Conservation (phyloP, 306 rosid genomes). For the Senna siamea region DNA sequence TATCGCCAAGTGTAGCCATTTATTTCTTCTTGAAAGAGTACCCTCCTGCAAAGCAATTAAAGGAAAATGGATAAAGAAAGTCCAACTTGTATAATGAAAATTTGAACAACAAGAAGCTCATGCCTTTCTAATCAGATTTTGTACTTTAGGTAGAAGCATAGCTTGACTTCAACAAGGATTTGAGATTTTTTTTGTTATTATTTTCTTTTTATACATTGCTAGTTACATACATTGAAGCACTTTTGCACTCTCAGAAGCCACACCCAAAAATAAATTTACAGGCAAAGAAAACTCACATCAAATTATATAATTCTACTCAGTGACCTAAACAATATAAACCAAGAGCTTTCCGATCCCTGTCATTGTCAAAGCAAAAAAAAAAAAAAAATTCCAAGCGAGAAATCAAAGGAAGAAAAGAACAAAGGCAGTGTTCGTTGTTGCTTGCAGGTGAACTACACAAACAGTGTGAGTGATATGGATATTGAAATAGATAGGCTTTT, state of each 20-base stretch:
- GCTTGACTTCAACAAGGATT: constrained; percentile 2
- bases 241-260: too few species aligned
- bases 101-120: constrained; percentile 17
- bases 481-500: too few species aligned
- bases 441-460: background rate
- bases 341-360: too few species aligned
- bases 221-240: too few species aligned
- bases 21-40: constrained; percentile 11
- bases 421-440: background rate
- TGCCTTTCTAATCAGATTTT: background rate
- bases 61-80: background rate
- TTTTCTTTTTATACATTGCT: too few species aligned
- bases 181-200: too few species aligned
- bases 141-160: background rate
- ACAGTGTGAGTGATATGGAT: constrained; percentile 5
- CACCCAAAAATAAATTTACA: constrained; percentile 1
- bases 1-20: constrained; percentile 84
- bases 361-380: too few species aligned
- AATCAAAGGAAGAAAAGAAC: background rate
- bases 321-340: too few species aligned
- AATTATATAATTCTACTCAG: constrained; percentile 15
- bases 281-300: constrained; percentile 5
- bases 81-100: constrained; percentile 26
- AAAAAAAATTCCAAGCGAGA: too few species aligned
- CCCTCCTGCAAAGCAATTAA: constrained; percentile 48